A percentile compares a stretch with the other conserved stretches of the same genome.
These are phyloP conservation scores for Xylaria scruposa DNA, from an alignment of 495 filamentous ascomycete species.

Conservation along the genomic window DNA sequence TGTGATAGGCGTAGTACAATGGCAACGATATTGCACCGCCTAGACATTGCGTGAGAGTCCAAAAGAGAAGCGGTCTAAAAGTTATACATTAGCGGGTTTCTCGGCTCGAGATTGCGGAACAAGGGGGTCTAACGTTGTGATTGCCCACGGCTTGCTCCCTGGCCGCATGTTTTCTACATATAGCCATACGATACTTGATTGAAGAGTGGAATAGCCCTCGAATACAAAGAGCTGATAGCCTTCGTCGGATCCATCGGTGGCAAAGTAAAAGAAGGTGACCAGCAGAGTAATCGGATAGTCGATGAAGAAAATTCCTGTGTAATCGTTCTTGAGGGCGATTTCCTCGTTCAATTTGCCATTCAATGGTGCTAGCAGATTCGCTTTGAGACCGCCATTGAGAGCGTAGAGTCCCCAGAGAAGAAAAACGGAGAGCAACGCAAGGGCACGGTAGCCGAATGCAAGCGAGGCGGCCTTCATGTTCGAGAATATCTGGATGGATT, in stretches of 20 bases:
- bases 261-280: conserved; percentile 37
- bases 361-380: conserved; percentile 21
- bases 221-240: conserved; percentile 34
- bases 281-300: conserved; percentile 38
- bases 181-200: conserved; percentile 36
- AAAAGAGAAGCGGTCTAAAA: conserved; percentile 32
- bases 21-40: conserved; percentile 37
- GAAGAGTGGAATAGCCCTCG: conserved; percentile 35
- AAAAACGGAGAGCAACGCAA: conserved; percentile 3
- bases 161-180: conserved; percentile 33
- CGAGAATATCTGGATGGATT: conserved; percentile 1
- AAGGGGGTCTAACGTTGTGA: conserved; percentile 22
- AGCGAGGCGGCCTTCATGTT: conserved; percentile 25
- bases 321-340: conserved; percentile 29
- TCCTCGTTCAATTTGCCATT: conserved; percentile 19
- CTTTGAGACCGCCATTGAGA: conserved; percentile 19
- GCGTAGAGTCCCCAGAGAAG: conserved; percentile 26
- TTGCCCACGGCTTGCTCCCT: conserved; percentile 31
- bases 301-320: conserved; percentile 35
- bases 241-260: conserved; percentile 30
- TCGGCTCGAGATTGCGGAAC: neutral
- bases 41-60: conserved; percentile 30
- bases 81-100: neutral
- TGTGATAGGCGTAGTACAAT: conserved; percentile 32
- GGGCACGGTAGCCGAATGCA: conserved; percentile 19